phyloP scores from a whole-genome alignment of 1,139 yeast species.

The Zygosaccharomyces pseudobailii region DNA sequence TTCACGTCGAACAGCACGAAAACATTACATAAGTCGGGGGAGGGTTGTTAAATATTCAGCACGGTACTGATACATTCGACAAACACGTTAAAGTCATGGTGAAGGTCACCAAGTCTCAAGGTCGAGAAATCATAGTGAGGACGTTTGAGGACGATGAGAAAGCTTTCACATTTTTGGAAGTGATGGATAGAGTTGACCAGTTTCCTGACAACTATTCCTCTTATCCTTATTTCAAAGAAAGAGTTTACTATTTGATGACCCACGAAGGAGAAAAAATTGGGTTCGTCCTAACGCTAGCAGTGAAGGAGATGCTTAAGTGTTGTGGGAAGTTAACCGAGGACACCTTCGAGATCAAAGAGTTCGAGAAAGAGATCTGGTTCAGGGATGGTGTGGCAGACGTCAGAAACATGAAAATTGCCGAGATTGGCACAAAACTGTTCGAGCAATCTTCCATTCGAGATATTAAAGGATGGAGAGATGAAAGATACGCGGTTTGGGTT shows the following conservation, averaged over 20 bases:
- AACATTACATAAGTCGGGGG: too few species aligned
- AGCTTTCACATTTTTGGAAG: slow-evolving; percentile 24
- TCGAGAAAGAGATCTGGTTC: slow-evolving; percentile 12
- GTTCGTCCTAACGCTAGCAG: slow-evolving; percentile 23
- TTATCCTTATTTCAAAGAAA: slow-evolving; percentile 18
- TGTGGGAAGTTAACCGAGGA: slow-evolving; percentile 10
- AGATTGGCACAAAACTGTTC: slow-evolving; percentile 18
- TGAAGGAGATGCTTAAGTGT: slow-evolving; percentile 18
- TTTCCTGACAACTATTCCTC: slow-evolving; percentile 24
- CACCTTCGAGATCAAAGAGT: slow-evolving; percentile 15
- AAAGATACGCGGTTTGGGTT: slow-evolving; percentile 66
- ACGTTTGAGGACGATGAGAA: slow-evolving; percentile 20
- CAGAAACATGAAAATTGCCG: slow-evolving; percentile 25
- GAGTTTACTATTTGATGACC: slow-evolving; percentile 24
- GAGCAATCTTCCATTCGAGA: slow-evolving; percentile 22
- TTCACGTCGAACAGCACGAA: too few species aligned
- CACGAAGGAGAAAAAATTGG: slow-evolving; percentile 27
- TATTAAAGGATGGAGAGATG: slow-evolving; percentile 81
- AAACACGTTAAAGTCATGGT: not conserved
- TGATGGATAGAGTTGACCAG: slow-evolving; percentile 28
- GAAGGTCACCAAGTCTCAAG: slow-evolving; percentile 15
- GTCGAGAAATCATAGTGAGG: slow-evolving; percentile 23
- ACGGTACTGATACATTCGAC: too few species aligned
- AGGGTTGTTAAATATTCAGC: too few species aligned
- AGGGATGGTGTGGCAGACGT: slow-evolving; percentile 16